A percentile compares a stretch with the other conserved stretches of the same genome.
These are phyloP conservation scores for Amanita pallidorosea DNA, from an alignment of 768 basidiomycete species.

Conservation along the genomic window DNA sequence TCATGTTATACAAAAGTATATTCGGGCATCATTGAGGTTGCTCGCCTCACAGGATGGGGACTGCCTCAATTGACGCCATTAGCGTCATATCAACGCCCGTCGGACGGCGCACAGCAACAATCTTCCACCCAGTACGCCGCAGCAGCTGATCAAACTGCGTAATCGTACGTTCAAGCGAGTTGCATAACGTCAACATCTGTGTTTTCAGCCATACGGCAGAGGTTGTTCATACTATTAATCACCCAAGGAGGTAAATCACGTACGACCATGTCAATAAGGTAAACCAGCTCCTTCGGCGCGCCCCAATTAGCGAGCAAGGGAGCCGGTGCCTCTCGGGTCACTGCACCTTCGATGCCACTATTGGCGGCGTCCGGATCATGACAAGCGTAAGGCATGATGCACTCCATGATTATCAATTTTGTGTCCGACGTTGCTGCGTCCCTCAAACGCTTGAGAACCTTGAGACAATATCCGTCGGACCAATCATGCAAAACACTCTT, in stretches of 20 bases:
- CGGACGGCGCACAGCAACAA: constrained; percentile 15
- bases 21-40: too few species aligned
- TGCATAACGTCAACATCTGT: constrained; percentile 29
- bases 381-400: constrained; percentile 18
- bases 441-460: constrained; percentile 22
- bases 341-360: constrained; percentile 12
- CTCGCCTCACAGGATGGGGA: constrained; percentile 7
- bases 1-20: too few species aligned
- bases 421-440: constrained; percentile 20
- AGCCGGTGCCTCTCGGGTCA: constrained; percentile 16
- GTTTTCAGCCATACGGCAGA: too few species aligned
- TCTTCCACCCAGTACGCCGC: constrained; percentile 21
- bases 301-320: constrained; percentile 30
- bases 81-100: constrained; percentile 9
- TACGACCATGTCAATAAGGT: constrained; percentile 25
- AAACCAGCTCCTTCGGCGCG: constrained; percentile 22
- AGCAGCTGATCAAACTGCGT: constrained; percentile 19
- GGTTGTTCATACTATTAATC: too few species aligned
- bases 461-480: constrained; percentile 18
- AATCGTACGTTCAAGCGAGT: constrained; percentile 28
- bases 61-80: constrained; percentile 16
- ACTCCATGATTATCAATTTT: constrained; percentile 23
- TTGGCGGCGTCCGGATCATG: neutral
- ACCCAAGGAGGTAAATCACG: constrained; percentile 6
- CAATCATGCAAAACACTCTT: constrained; percentile 28